Evolutionary conservation across 2,329 filamentous ascomycete genomes (phyloP).

Genomic region (Pseudopyrenochaeta lycopersici): DNA sequence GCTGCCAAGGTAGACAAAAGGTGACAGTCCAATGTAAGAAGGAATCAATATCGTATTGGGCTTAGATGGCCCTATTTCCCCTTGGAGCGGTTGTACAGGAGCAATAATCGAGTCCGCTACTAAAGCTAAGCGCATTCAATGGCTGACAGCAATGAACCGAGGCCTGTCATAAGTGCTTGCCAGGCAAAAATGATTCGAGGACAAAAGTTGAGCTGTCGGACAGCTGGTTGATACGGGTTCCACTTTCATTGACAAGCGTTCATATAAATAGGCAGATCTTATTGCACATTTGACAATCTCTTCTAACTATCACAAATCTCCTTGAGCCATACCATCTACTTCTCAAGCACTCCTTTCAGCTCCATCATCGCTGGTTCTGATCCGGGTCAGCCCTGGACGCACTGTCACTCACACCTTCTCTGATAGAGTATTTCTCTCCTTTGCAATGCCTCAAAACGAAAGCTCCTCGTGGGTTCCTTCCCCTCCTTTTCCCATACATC

Average conservation of each 20-base stretch:
- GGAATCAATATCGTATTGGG: background rate
- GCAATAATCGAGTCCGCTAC: background rate
- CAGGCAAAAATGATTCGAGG: background rate
- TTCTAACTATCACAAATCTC: too few species aligned
- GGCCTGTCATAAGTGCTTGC: background rate
- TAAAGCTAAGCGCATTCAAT: background rate
- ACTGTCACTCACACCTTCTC: background rate
- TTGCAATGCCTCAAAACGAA: background rate
- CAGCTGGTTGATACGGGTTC: background rate
- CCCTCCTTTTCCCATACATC: background rate
- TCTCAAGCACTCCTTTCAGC: too few species aligned
- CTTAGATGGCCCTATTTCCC: background rate
- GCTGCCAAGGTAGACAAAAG: slow-evolving; percentile 5
- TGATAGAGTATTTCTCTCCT: background rate
- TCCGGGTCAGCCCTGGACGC: too few species aligned
- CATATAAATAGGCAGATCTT: background rate
- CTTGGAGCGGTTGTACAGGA: background rate
- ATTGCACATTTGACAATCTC: background rate
- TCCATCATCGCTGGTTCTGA: too few species aligned
- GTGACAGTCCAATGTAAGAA: background rate
- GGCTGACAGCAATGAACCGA: background rate
- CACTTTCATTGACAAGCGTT: background rate
- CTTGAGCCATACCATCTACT: too few species aligned
- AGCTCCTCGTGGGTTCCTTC: background rate
- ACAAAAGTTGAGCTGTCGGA: background rate